Percentiles rank a stretch among this genome's conserved stretches.
phyloP scores from a whole-genome alignment of 2,329 filamentous ascomycete species.

The Clarireedia sp. region DNA sequence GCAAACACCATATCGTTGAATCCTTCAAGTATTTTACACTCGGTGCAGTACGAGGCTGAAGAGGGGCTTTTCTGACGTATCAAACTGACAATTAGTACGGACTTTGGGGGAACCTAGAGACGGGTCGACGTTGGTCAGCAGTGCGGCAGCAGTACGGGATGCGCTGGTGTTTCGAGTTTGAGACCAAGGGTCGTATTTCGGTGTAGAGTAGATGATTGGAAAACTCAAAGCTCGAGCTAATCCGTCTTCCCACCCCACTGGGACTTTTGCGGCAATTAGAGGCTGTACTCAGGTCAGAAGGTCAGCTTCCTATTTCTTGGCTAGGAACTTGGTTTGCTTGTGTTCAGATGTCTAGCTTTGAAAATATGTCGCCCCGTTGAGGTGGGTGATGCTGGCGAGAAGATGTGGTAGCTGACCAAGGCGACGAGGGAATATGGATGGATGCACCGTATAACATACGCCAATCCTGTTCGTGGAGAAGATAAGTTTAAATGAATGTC shows the following conservation, averaged over 20 bases:
- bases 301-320: too few relatives aligned
- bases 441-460: background rate
- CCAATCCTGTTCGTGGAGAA: background rate
- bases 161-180: slow-evolving; percentile 1
- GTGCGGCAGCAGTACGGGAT: background rate
- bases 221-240: background rate
- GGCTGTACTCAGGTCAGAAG: background rate
- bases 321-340: too few relatives aligned
- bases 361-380: too few relatives aligned
- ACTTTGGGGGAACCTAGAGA: background rate
- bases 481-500: background rate
- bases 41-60: background rate
- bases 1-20: background rate
- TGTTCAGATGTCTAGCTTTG: too few relatives aligned
- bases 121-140: background rate
- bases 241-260: background rate
- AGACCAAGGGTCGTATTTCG: background rate
- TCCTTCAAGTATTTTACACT: background rate
- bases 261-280: background rate
- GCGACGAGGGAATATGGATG: background rate
- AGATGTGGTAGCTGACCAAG: background rate
- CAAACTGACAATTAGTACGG: background rate
- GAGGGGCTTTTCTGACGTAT: slow-evolving; percentile 2
- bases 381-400: background rate
- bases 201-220: background rate